Conservation (phyloP, 352 stramenopile genomes). For the Blastocystis sp. region DNA sequence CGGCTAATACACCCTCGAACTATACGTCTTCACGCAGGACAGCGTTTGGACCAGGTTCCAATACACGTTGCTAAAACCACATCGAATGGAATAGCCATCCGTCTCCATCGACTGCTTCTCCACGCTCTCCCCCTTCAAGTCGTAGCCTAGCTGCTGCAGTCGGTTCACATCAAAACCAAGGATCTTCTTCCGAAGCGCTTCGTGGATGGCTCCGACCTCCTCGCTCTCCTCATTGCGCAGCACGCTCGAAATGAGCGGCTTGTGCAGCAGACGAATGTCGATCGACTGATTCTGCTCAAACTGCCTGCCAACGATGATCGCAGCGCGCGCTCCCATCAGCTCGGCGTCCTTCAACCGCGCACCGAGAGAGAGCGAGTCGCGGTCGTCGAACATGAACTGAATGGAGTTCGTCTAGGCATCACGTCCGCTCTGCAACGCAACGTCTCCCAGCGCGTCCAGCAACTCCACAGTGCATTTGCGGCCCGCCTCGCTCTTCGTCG, state of each 20-base stretch:
- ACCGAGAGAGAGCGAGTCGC: slow-evolving; percentile 1
- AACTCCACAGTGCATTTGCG: slow-evolving; percentile 11
- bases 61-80: slow-evolving; percentile 15
- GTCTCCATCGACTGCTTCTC: background rate
- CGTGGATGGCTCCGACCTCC: slow-evolving; percentile 5
- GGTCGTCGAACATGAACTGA: slow-evolving; percentile 62
- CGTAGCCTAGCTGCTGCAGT: slow-evolving; percentile 40
- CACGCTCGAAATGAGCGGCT: slow-evolving; percentile 18
- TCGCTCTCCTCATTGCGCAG: background rate
- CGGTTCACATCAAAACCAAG: slow-evolving; percentile 14
- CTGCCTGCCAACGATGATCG: slow-evolving; percentile 53
- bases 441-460: slow-evolving; percentile 58
- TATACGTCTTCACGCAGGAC: slow-evolving; percentile 29
- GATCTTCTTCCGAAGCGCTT: slow-evolving; percentile 22
- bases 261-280: slow-evolving; percentile 56
- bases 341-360: slow-evolving; percentile 52
- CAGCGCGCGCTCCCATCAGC: slow-evolving; percentile 40
- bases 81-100: background rate
- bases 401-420: slow-evolving; percentile 41
- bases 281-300: slow-evolving; percentile 4
- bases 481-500: background rate
- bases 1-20: background rate
- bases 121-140: background rate
- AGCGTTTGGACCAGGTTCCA: slow-evolving; percentile 34
- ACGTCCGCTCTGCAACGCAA: background rate